These are phyloP conservation scores for Tephrocybe sp. DNA, from an alignment of 768 basidiomycete genomes.

Conservation along the genomic window DNA sequence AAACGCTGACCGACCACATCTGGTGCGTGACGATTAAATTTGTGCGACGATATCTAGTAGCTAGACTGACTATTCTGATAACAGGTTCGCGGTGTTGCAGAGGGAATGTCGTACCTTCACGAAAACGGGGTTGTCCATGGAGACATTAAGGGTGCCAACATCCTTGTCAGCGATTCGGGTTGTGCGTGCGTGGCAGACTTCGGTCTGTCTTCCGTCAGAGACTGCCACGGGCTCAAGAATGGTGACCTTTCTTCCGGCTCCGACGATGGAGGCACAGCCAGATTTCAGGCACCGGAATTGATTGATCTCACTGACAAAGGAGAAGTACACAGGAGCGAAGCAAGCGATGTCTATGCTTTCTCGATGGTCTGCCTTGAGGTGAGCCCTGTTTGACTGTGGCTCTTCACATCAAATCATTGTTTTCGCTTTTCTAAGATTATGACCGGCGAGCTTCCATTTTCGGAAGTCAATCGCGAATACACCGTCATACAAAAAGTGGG, in stretches of 20 bases:
- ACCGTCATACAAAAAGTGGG: no score
- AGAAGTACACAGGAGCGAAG: neutral
- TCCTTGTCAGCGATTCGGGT: neutral
- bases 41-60: no score
- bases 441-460: no score
- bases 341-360: conserved; percentile 1
- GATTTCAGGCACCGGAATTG: conserved; percentile 4
- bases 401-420: no score
- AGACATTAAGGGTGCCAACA: neutral
- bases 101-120: no score
- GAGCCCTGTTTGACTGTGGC: no score
- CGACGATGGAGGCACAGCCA: no score
- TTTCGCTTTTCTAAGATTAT: no score
- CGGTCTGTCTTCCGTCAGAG: neutral
- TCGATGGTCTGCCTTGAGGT: neutral
- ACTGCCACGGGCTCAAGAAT: neutral
- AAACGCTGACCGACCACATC: neutral
- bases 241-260: neutral
- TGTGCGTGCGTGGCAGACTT: neutral
- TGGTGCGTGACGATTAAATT: neutral
- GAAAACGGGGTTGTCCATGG: no score
- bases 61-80: no score
- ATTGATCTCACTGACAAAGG: neutral
- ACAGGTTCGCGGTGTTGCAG: no score
- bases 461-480: no score